phyloP scores from a whole-genome alignment of 768 basidiomycete species.

The Boletus rubropictus region DNA sequence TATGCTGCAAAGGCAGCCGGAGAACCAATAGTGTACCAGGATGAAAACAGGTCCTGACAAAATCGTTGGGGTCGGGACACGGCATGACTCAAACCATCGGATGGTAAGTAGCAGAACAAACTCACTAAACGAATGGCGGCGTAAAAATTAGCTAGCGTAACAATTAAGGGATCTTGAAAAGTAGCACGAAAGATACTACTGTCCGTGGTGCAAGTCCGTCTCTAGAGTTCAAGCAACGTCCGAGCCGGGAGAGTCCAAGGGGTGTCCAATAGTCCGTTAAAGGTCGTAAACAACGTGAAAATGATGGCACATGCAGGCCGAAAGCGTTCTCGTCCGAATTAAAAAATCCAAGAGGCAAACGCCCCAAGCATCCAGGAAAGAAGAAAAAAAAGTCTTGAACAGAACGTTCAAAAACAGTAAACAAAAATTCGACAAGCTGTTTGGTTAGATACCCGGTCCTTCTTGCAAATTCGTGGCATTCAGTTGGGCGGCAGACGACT shows the following conservation, averaged over 20 bases:
- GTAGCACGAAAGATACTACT: conserved; percentile 9
- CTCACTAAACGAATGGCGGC: conserved; percentile 13
- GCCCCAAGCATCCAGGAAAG: conserved; percentile 5
- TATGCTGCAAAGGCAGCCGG: conserved; percentile 3
- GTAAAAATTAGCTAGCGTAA: conserved; percentile 27
- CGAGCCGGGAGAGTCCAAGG: conserved; percentile 14
- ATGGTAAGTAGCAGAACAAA: conserved; percentile 4
- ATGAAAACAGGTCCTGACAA: conserved; percentile 10
- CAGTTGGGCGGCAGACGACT: conserved; percentile 3
- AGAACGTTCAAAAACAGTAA: conserved; percentile 7
- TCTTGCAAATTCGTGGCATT: background rate
- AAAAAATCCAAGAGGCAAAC: conserved; percentile 5
- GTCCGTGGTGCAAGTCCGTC: conserved; percentile 23
- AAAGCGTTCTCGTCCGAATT: conserved; percentile 9
- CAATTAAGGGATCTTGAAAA: conserved; percentile 19
- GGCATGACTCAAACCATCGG: background rate
- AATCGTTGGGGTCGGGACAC: background rate
- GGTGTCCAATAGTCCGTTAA: conserved; percentile 20
- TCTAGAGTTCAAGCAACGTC: conserved; percentile 25
- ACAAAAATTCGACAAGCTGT: background rate
- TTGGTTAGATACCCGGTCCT: background rate
- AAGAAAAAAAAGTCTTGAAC: background rate
- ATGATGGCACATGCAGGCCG: conserved; percentile 6
- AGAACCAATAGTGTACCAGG: conserved; percentile 11
- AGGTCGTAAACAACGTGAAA: conserved; percentile 24